phyloP scores from a whole-genome alignment of 2,329 filamentous ascomycete species.

The Neofusicoccum ribis region DNA sequence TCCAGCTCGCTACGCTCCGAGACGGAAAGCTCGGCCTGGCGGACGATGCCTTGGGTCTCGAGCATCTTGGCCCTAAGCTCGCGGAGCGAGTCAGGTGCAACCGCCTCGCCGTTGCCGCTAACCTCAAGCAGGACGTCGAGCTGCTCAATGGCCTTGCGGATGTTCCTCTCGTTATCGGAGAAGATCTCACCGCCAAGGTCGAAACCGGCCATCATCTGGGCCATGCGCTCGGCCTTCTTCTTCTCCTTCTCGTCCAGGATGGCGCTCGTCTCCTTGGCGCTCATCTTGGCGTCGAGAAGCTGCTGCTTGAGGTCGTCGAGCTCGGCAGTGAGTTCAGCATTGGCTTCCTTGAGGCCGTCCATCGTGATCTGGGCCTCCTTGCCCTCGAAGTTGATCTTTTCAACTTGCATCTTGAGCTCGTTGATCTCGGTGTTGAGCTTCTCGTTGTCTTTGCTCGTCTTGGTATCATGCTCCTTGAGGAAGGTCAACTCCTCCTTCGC shows the following conservation, averaged over 20 bases:
- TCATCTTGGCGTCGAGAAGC: slow-evolving; percentile 93
- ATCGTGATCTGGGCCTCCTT: slow-evolving; percentile 97
- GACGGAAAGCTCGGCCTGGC: slow-evolving; percentile 85
- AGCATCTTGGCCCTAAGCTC: slow-evolving; percentile 76
- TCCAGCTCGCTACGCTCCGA: slow-evolving; percentile 68
- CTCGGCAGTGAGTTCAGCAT: slow-evolving; percentile 86
- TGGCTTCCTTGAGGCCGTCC: slow-evolving; percentile 95
- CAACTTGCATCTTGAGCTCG: slow-evolving; percentile 93
- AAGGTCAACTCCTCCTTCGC: slow-evolving; percentile 82
- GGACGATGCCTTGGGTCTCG: slow-evolving; percentile 87
- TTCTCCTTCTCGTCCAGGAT: slow-evolving; percentile 96
- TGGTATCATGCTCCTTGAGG: slow-evolving; percentile 82
- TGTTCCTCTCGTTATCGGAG: slow-evolving; percentile 85
- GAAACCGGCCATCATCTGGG: slow-evolving; percentile 99
- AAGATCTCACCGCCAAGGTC: slow-evolving; percentile 91
- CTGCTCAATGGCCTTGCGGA: slow-evolving; percentile 80
- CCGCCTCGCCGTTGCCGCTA: slow-evolving; percentile 72
- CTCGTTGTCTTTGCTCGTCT: slow-evolving; percentile 87
- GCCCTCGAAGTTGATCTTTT: slow-evolving; percentile 91
- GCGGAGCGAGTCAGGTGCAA: slow-evolving; percentile 78
- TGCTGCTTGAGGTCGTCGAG: slow-evolving; percentile 96
- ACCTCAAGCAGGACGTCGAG: slow-evolving; percentile 77
- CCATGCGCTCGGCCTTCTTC: slow-evolving; percentile 99
- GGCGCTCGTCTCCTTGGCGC: slow-evolving; percentile 86
- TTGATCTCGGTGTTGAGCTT: slow-evolving; percentile 82